phyloP scores from a whole-genome alignment of 2,329 filamentous ascomycete species.

The Tricladium varicosporioides region DNA sequence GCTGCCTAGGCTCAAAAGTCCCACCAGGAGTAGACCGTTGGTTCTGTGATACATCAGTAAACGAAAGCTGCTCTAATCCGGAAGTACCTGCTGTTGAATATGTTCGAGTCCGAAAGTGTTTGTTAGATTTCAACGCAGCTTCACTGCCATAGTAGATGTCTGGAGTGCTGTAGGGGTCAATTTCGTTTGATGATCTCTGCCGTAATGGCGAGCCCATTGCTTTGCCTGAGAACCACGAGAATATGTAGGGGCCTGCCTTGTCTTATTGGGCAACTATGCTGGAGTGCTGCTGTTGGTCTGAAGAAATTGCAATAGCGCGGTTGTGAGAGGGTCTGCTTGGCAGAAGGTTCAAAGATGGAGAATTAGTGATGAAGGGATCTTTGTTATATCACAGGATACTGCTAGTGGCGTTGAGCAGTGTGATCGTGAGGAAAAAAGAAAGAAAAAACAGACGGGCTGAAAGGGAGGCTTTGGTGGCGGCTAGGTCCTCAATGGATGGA shows the following conservation, averaged over 20 bases:
- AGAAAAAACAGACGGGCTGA: background rate
- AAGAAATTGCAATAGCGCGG: too few species aligned
- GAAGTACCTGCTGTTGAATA: constrained; percentile 30
- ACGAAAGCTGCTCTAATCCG: background rate
- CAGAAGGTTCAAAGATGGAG: background rate
- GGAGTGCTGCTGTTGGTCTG: background rate
- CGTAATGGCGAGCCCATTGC: constrained; percentile 25
- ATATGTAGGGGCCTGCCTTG: background rate
- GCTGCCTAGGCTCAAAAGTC: constrained; percentile 23
- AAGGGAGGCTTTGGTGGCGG: background rate
- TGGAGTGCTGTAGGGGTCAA: constrained; percentile 32
- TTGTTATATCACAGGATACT: background rate
- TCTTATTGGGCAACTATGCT: background rate
- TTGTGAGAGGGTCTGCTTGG: too few species aligned
- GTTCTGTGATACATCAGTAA: constrained; percentile 22
- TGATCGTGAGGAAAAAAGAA: background rate
- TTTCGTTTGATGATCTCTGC: constrained; percentile 25
- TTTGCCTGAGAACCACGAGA: background rate
- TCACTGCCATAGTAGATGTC: constrained; percentile 33
- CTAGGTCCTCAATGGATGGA: background rate
- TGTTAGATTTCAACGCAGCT: constrained; percentile 23
- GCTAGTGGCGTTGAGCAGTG: background rate
- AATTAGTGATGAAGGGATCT: background rate
- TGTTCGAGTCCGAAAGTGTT: constrained; percentile 30
- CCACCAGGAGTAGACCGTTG: constrained; percentile 19